phyloP scores from a whole-genome alignment of 2,329 filamentous ascomycete genomes.

The Sclerotiophoma versabilis region DNA sequence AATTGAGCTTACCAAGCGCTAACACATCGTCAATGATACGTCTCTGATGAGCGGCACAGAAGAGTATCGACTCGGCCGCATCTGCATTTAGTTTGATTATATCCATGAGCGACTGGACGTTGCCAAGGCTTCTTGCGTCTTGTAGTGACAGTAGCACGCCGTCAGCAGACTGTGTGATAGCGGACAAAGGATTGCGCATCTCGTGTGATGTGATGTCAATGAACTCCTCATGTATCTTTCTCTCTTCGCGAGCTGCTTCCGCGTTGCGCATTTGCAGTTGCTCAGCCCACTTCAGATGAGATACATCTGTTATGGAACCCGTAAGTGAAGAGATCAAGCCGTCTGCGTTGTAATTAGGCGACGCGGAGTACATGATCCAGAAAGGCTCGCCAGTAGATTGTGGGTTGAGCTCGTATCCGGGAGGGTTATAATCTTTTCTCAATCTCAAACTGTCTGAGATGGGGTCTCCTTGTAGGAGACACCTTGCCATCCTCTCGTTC shows the following conservation, averaged over 20 bases:
- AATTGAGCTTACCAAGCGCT: constrained; percentile 29
- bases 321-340: constrained; percentile 14
- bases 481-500: constrained; percentile 3
- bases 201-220: constrained; percentile 38
- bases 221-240: constrained; percentile 33
- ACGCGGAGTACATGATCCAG: constrained; percentile 15
- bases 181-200: constrained; percentile 40
- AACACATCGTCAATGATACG: constrained; percentile 36
- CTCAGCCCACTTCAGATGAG: constrained; percentile 45
- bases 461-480: constrained; percentile 1
- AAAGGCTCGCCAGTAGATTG: neutral
- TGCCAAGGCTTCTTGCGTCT: constrained; percentile 21
- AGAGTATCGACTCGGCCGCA: constrained; percentile 33
- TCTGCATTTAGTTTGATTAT: constrained; percentile 23
- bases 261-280: constrained; percentile 26
- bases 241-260: constrained; percentile 18
- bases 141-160: constrained; percentile 19
- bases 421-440: constrained; percentile 1
- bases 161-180: constrained; percentile 38
- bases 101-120: constrained; percentile 17
- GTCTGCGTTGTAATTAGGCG: neutral
- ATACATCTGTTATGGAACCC: constrained; percentile 44
- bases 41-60: constrained; percentile 38
- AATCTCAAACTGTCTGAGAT: constrained; percentile 10
- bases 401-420: neutral